Evolutionary conservation across 192 early-diverging fungal species (phyloP).

Genomic region (Anaeromyces robustus): DNA sequence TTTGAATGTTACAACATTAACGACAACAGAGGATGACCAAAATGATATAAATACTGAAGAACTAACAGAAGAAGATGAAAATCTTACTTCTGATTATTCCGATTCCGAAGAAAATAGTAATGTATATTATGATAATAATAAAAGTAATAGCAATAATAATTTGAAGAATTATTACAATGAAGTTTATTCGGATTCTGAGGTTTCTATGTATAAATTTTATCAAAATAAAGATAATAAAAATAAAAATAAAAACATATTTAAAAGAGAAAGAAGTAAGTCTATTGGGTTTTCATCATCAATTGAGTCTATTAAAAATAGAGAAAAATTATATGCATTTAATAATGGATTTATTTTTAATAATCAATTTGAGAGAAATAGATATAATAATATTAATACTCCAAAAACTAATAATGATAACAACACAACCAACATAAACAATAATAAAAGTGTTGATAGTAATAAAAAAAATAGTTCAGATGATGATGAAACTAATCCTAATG

Average conservation of each 20-base stretch:
- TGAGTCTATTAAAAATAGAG: neutral
- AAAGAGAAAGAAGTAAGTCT: neutral
- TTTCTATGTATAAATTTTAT: neutral
- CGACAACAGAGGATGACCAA: neutral
- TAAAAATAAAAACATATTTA: neutral
- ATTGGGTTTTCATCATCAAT: neutral
- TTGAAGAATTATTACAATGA: neutral
- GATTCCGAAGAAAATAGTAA: neutral
- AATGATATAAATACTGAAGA: too few species aligned
- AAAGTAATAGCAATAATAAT: neutral
- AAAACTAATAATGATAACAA: neutral
- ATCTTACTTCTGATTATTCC: neutral
- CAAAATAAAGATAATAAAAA: neutral
- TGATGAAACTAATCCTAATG: neutral
- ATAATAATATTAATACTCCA: neutral
- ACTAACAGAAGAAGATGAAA: neutral
- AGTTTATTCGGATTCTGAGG: neutral
- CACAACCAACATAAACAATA: too few species aligned
- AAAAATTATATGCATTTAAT: too few species aligned
- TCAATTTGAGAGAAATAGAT: too few species aligned
- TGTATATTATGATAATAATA: neutral
- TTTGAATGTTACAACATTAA: too few species aligned
- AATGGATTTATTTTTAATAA: too few species aligned
- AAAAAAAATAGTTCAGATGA: neutral
- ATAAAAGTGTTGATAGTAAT: too few species aligned